Evolutionary conservation across 345 rosid genomes (phyloP).

Genomic region (Conringia planisiliqua): DNA sequence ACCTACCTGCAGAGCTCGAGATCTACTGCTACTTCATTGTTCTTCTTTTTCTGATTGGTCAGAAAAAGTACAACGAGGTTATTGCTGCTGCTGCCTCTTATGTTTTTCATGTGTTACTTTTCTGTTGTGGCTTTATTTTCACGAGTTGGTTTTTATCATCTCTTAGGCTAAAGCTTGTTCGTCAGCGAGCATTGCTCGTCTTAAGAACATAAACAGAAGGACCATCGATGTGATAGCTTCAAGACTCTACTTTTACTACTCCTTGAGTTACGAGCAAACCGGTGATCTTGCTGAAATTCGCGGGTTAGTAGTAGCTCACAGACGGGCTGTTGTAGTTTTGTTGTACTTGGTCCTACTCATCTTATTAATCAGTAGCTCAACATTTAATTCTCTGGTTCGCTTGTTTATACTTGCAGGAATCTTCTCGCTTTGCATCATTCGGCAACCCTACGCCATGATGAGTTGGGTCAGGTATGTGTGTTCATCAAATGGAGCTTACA

Average conservation of each 20-base stretch:
- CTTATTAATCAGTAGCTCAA: neutral
- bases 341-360: neutral
- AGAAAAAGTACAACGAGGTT: slow-evolving; percentile 79
- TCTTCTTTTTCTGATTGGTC: slow-evolving; percentile 73
- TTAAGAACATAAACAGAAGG: slow-evolving; percentile 71
- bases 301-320: slow-evolving; percentile 44
- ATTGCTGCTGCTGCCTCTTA: slow-evolving; percentile 13
- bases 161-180: slow-evolving; percentile 89
- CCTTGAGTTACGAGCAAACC: slow-evolving; percentile 77
- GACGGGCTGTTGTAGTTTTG: slow-evolving; percentile 1
- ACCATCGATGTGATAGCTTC: slow-evolving; percentile 85
- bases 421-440: slow-evolving; percentile 82
- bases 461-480: slow-evolving; percentile 73
- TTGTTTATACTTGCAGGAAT: slow-evolving; percentile 42
- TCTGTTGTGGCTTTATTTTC: too few relatives aligned
- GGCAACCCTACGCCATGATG: slow-evolving; percentile 85
- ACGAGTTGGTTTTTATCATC: neutral
- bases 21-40: slow-evolving; percentile 69
- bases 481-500: slow-evolving; percentile 1
- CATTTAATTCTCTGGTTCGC: neutral
- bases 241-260: slow-evolving; percentile 74
- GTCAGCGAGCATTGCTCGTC: slow-evolving; percentile 66
- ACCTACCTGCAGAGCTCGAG: slow-evolving; percentile 69
- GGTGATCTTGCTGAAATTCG: slow-evolving; percentile 87
- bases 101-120: neutral